phyloP scores from a whole-genome alignment of 2,329 filamentous ascomycete species.

The Fusarium gaditjirri region DNA sequence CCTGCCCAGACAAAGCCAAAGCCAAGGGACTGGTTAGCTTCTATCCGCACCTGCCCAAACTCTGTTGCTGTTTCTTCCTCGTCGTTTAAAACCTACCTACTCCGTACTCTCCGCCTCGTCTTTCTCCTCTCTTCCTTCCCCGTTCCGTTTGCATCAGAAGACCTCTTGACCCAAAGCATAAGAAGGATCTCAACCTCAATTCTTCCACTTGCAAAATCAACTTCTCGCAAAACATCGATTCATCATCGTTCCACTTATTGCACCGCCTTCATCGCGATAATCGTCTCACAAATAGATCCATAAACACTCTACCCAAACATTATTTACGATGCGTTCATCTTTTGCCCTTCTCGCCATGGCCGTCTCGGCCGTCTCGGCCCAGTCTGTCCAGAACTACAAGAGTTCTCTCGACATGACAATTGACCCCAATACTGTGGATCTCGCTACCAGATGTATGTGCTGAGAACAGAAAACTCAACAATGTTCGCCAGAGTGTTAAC shows the following conservation, averaged over 20 bases:
- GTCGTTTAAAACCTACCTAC: conserved; percentile 39
- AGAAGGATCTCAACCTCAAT: conserved; percentile 16
- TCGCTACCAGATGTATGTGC: conserved; percentile 54
- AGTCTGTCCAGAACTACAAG: conserved; percentile 54
- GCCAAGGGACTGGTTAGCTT: conserved; percentile 2
- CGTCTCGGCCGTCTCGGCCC: conserved; percentile 55
- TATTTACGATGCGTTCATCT: conserved; percentile 55
- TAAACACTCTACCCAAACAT: conserved; percentile 22
- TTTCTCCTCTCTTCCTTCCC: conserved; percentile 17
- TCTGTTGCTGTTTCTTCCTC: conserved; percentile 4
- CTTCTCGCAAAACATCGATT: conserved; percentile 24
- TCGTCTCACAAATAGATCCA: conserved; percentile 10
- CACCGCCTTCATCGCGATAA: conserved; percentile 14
- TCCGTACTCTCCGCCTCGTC: conserved; percentile 29
- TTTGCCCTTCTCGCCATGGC: conserved; percentile 57
- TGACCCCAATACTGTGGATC: conserved; percentile 50
- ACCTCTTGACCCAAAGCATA: conserved; percentile 19
- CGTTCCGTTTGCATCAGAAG: conserved; percentile 16
- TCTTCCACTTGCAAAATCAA: conserved; percentile 10
- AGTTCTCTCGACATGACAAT: conserved; percentile 56
- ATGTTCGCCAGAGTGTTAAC: conserved; percentile 29
- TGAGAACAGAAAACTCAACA: background rate
- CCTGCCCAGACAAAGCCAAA: conserved; percentile 38
- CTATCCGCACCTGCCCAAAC: conserved; percentile 10
- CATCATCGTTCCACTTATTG: conserved; percentile 40